phyloP scores from a whole-genome alignment of 169 alveolate genomes.

The Prorocentrum cordatum region DNA sequence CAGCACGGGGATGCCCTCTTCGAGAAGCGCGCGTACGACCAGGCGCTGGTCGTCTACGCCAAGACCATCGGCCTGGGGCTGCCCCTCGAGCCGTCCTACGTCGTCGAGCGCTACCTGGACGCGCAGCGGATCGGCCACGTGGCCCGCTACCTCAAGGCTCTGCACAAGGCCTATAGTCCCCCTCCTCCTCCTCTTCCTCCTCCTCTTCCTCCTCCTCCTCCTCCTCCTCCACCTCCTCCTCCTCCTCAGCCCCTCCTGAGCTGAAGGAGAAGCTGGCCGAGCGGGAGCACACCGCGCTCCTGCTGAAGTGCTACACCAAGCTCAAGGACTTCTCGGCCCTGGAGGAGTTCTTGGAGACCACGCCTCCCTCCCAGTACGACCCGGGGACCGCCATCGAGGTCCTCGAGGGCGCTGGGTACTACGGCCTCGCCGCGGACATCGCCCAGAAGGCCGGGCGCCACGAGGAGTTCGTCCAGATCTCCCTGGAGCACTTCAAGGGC shows the following conservation, averaged over 20 bases:
- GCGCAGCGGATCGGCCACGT: constrained; percentile 67
- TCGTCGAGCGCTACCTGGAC: constrained; percentile 48
- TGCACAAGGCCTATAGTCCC: background rate
- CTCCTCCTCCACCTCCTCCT: background rate
- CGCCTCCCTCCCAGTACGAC: constrained; percentile 49
- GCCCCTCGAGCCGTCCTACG: constrained; percentile 54
- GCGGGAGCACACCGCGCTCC: constrained; percentile 52
- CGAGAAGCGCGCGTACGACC: constrained; percentile 57
- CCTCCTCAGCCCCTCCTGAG: background rate
- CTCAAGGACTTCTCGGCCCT: constrained; percentile 58
- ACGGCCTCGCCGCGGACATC: constrained; percentile 53
- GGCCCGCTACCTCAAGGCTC: constrained; percentile 32
- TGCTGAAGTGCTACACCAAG: constrained; percentile 62
- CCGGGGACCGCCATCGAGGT: constrained; percentile 62
- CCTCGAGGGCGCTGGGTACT: constrained; percentile 29
- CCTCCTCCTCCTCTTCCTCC: background rate
- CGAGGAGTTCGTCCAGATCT: constrained; percentile 48
- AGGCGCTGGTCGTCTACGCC: constrained; percentile 37
- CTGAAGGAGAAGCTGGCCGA: constrained; percentile 47
- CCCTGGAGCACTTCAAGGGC: constrained; percentile 54
- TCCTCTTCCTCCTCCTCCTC: background rate
- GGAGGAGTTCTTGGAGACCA: constrained; percentile 47
- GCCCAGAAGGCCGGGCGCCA: constrained; percentile 54
- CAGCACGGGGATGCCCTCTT: constrained; percentile 62
- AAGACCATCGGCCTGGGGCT: constrained; percentile 54